A percentile compares a stretch with the other conserved stretches of the same genome.
These are phyloP conservation scores for Pisolithus sp. DNA, from an alignment of 768 basidiomycete species.

Conservation along the genomic window DNA sequence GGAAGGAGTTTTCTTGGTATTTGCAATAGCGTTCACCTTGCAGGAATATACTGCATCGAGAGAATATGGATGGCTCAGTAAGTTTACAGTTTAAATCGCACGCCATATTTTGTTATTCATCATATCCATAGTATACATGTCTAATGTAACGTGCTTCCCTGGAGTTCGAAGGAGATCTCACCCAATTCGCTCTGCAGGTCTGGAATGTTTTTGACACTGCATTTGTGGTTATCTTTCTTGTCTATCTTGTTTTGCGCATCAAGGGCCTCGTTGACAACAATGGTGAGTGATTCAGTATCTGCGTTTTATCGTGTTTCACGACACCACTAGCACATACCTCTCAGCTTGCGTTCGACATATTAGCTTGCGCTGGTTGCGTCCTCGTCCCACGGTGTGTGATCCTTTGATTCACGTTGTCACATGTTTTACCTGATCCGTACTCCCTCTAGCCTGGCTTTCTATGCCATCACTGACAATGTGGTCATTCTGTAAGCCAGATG, in stretches of 20 bases:
- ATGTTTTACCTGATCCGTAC: neutral
- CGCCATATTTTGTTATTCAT: neutral
- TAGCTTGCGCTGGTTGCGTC: constrained; percentile 80
- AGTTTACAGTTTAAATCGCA: constrained; percentile 26
- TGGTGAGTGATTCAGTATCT: constrained; percentile 30
- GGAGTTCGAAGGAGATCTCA: neutral
- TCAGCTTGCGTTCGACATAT: constrained; percentile 67
- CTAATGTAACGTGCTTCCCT: constrained; percentile 49
- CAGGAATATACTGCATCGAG: constrained; percentile 85
- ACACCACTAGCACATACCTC: constrained; percentile 39
- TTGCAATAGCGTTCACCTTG: constrained; percentile 70
- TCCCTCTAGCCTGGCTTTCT: constrained; percentile 60
- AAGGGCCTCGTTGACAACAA: constrained; percentile 53
- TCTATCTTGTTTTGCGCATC: constrained; percentile 59
- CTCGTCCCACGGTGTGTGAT: constrained; percentile 66
- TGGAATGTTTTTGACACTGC: constrained; percentile 89
- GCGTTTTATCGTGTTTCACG: neutral
- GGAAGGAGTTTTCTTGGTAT: constrained; percentile 71
- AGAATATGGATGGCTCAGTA: constrained; percentile 84
- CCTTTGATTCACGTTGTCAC: neutral
- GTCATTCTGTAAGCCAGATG: constrained; percentile 56
- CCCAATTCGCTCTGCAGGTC: constrained; percentile 40
- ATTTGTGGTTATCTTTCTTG: constrained; percentile 63
- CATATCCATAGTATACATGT: constrained; percentile 59
- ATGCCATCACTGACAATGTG: constrained; percentile 71